A percentile compares a stretch with the other conserved stretches of the same genome.
Conservation (phyloP, 176 grass and related monocot genomes). For the Carex parvula region DNA sequence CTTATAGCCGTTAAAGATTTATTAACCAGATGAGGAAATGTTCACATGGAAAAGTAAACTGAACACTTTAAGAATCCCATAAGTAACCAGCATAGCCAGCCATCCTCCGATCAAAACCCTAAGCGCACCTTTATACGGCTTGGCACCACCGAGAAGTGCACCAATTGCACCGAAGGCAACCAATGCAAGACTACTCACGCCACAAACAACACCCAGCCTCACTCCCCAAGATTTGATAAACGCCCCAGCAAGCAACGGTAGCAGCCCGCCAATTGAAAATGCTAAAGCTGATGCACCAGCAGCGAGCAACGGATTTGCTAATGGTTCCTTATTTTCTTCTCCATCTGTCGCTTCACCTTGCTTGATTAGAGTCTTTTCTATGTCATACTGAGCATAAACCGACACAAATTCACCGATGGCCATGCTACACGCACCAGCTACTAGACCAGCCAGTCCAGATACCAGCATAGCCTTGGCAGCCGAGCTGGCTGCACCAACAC, state of each 20-base stretch:
- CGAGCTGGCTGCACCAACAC: conserved; percentile 54
- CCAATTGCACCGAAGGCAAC: conserved; percentile 55
- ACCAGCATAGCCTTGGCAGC: conserved; percentile 57
- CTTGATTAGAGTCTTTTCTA: conserved; percentile 52
- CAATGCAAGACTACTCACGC: conserved; percentile 50
- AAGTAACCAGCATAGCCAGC: conserved; percentile 80
- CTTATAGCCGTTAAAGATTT: neutral
- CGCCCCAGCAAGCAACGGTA: conserved; percentile 62
- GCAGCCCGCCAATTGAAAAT: conserved; percentile 57
- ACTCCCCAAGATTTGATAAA: conserved; percentile 30
- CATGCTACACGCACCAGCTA: conserved; percentile 96
- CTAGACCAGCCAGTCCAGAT: conserved; percentile 70
- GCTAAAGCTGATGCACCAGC: conserved; percentile 75
- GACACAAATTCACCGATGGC: conserved; percentile 95
- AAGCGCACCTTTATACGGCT: conserved; percentile 30
- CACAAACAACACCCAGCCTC: conserved; percentile 51
- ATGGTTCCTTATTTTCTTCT: conserved; percentile 17
- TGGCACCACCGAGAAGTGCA: conserved; percentile 57
- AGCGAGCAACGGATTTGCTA: conserved; percentile 60
- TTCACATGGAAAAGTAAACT: conserved; percentile 43
- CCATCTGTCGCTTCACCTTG: neutral
- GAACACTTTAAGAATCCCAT: conserved; percentile 61
- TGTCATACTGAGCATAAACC: conserved; percentile 90
- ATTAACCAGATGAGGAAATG: conserved; percentile 28
- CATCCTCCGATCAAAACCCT: conserved; percentile 77